Base-by-base conservation (phyloP, 129 eudicot species). In the Artemisia tridentata region DNA sequence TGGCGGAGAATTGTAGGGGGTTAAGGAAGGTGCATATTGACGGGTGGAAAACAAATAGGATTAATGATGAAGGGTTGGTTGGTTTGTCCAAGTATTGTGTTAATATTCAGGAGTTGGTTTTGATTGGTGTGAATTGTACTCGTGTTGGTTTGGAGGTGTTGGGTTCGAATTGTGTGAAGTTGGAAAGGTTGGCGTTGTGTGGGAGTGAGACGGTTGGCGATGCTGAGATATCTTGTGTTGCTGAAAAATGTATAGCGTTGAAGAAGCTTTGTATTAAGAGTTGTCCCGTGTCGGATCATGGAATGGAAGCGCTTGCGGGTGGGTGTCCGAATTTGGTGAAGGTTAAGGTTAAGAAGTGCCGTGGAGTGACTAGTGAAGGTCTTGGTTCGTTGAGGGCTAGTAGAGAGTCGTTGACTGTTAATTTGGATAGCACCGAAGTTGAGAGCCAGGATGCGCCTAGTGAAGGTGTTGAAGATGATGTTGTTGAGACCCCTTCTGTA, bases 251-350 rank as follows among this genome's bases (percentile, higher is more conserved):
- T 65, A 59, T 61, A 18, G 86, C 92, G 1, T 72, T 88, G 84
- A 88, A 75, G 81, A 88, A 88, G 84, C 78, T 88, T 3, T 88
- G 96, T 59, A 86, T 88, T 58, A 88, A 88, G 82, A 84, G 87
- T 68, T 88, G 96, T 69, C 96, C 92, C 0, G 87, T 88, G 4
- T 81, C 96, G 21, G 92, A 88, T 73, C 82, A 77, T 59, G 96
- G 89, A 18, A 86, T 88, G 82, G 89, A 86, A 67, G 92, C 92
- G 11, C 79, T 89, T 48, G 96, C 90, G 7, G 72, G 81, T 51
- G 92, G 96, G 13, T 89, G 96, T 59, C 96, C 96, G 9, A 89
- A 89, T 86, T 78, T 89, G 84, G 92, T 89, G 27, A 89, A 89
- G 67, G 81, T 89, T 43, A 89, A 89, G 86, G 87, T 89, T 20